Percentiles rank a stretch among this genome's conserved stretches.
Evolutionary conservation across 768 basidiomycete species (phyloP).

Genomic region (Suillus subalutaceus): DNA sequence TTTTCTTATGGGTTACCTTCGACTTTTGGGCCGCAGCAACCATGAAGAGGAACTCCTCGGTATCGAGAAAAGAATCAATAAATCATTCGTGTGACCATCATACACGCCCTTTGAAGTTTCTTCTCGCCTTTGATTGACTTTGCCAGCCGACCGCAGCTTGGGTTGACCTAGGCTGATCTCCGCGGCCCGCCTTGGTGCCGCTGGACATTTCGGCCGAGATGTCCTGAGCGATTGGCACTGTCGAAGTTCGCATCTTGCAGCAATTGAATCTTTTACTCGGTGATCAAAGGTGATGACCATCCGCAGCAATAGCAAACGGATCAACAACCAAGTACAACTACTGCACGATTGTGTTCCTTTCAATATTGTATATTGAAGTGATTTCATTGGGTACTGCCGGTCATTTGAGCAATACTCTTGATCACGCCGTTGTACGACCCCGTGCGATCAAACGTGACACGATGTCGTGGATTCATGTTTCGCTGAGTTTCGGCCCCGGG

Average conservation of each 20-base stretch:
- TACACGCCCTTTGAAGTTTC: not conserved
- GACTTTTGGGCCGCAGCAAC: slow-evolving; percentile 2
- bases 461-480: not conserved
- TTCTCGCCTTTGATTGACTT: not conserved
- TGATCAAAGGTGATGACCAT: not conserved
- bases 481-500: slow-evolving; percentile 5
- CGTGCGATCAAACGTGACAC: not conserved
- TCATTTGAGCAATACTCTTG: not conserved
- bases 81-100: not conserved
- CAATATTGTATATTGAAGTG: not conserved
- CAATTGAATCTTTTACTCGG: not conserved
- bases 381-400: not conserved
- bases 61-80: not conserved
- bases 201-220: slow-evolving; percentile 4
- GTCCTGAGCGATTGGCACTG: not conserved
- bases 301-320: slow-evolving; percentile 2
- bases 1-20: slow-evolving; percentile 1
- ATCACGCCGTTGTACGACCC: not conserved
- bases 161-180: not conserved
- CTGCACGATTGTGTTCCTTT: not conserved
- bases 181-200: slow-evolving; percentile 1
- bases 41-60: slow-evolving; percentile 3
- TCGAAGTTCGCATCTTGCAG: not conserved
- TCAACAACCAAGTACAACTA: not conserved
- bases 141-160: not conserved